phyloP scores from a whole-genome alignment of 1,284 basidiomycete species.

The Apiotrichum porosum region DNA sequence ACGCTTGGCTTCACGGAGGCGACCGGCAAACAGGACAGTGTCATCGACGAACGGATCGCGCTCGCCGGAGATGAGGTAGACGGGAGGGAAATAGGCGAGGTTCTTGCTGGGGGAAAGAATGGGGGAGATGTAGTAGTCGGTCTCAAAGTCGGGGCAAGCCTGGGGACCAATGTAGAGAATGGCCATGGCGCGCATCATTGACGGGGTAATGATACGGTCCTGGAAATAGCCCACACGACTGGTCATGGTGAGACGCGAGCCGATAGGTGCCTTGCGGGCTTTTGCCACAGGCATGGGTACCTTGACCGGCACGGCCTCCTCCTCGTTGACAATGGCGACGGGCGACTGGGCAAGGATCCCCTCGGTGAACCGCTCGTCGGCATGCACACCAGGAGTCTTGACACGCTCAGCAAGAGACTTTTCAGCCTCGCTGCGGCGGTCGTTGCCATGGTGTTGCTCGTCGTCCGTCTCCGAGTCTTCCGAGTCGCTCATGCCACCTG shows the following conservation, averaged over 20 bases:
- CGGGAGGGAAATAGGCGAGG: constrained; percentile 86
- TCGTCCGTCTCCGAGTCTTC: constrained; percentile 26
- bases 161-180: constrained; percentile 93
- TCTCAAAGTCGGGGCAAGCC: constrained; percentile 84
- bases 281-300: too few relatives aligned
- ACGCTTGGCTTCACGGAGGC: constrained; percentile 85
- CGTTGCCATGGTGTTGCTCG: constrained; percentile 8
- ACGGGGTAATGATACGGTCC: constrained; percentile 81
- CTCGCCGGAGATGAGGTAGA: constrained; percentile 88
- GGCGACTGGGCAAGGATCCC: constrained; percentile 12
- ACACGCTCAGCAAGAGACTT: constrained; percentile 50
- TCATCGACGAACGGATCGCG: constrained; percentile 97
- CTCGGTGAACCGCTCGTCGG: constrained; percentile 14
- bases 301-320: constrained; percentile 2
- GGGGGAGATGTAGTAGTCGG: constrained; percentile 92
- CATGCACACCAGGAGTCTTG: constrained; percentile 40
- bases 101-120: constrained; percentile 78
- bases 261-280: constrained; percentile 55
- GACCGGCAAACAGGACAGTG: constrained; percentile 86
- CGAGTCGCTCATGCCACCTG: constrained; percentile 15
- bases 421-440: constrained; percentile 39
- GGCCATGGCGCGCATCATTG: constrained; percentile 98
- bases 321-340: neutral
- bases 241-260: constrained; percentile 90
- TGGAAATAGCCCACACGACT: constrained; percentile 92